Percentiles rank a stretch among this genome's conserved stretches.
Conservation (phyloP, 208 protist genomes). For the Leishmania lainsoni region DNA sequence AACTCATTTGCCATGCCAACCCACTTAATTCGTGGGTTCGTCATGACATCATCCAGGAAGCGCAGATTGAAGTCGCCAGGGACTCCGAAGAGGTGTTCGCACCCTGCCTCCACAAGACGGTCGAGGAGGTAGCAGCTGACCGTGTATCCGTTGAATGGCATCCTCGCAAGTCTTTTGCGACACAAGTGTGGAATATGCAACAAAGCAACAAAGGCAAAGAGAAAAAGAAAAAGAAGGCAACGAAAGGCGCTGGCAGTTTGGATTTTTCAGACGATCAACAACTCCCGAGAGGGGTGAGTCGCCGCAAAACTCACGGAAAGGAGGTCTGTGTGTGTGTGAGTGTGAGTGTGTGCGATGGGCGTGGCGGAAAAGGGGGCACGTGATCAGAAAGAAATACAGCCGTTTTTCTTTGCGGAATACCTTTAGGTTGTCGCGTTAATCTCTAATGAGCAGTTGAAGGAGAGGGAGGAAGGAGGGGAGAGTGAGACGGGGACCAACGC, state of each 20-base stretch:
- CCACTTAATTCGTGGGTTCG: conserved; percentile 49
- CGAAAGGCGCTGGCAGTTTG: neutral
- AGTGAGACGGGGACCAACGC: no score
- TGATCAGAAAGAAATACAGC: neutral
- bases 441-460: neutral
- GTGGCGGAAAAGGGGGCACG: no score
- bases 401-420: neutral
- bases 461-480: neutral
- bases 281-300: neutral
- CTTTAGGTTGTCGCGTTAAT: neutral
- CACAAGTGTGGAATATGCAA: neutral
- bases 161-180: neutral
- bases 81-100: conserved; percentile 59
- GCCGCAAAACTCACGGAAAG: neutral
- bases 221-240: neutral
- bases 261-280: neutral
- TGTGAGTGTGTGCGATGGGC: no score
- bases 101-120: conserved; percentile 46
- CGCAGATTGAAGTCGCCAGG: conserved; percentile 71
- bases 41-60: conserved; percentile 66
- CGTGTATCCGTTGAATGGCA: conserved; percentile 58
- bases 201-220: no score
- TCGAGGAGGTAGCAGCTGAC: conserved; percentile 63
- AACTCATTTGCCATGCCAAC: conserved; percentile 64
- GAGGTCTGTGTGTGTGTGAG: neutral